Percentiles rank a stretch among this genome's conserved stretches.
Evolutionary conservation across 306 rosid genomes (phyloP).

Genomic region (Quercus glauca): DNA sequence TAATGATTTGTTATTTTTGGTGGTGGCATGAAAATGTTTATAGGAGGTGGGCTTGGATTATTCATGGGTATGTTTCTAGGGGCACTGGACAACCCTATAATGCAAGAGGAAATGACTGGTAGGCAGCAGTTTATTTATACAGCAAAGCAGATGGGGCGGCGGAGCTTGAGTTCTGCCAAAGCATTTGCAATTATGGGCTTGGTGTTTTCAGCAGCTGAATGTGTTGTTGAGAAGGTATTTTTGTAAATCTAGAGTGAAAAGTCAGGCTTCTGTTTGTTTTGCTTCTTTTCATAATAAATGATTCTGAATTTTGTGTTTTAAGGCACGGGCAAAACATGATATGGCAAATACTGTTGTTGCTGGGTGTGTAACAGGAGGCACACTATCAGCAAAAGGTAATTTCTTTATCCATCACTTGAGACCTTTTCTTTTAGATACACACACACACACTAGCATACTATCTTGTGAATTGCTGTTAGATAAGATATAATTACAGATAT

Average conservation of each 20-base stretch:
- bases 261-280: conserved; percentile 19
- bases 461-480: neutral
- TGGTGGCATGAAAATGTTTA: conserved; percentile 25
- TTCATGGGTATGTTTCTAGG: conserved; percentile 90
- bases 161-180: conserved; percentile 91
- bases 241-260: conserved; percentile 4
- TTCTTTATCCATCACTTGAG: neutral
- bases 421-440: neutral
- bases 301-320: conserved; percentile 5
- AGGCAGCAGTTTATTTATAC: conserved; percentile 63
- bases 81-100: conserved; percentile 68
- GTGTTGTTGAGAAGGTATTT: conserved; percentile 84
- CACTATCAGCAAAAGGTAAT: conserved; percentile 86
- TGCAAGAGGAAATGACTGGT: conserved; percentile 78
- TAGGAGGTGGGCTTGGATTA: conserved; percentile 94
- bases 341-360: conserved; percentile 78
- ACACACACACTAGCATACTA: neutral
- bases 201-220: conserved; percentile 88
- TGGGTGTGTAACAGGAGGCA: conserved; percentile 89
- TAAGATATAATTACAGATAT: neutral
- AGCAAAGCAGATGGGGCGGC: conserved; percentile 91
- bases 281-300: conserved; percentile 8
- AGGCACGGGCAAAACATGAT: conserved; percentile 93
- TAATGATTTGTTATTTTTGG: conserved; percentile 11
- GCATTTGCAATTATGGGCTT: conserved; percentile 97